phyloP scores from a whole-genome alignment of 495 filamentous ascomycete species.

The Friedmanniomyces simplex region DNA sequence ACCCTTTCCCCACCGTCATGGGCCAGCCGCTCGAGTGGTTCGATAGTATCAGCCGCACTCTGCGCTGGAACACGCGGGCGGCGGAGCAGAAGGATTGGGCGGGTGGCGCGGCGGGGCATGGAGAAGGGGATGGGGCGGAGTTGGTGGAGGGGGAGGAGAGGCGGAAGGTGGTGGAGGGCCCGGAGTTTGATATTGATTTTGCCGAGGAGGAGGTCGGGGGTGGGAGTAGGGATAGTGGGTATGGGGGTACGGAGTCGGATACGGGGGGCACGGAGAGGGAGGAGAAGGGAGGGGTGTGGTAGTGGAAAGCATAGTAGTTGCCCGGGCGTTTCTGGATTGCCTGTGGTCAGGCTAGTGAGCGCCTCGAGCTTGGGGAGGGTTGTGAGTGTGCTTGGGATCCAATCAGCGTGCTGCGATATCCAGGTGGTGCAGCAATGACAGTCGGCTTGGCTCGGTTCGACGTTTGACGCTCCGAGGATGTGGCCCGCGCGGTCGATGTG shows the following conservation, averaged over 20 bases:
- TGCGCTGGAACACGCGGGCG: conserved; percentile 85
- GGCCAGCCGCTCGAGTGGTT: conserved; percentile 76
- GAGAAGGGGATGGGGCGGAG: conserved; percentile 37
- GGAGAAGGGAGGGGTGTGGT: background rate
- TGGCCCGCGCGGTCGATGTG: too few relatives aligned
- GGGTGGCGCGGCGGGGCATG: conserved; percentile 28
- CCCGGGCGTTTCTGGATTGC: background rate
- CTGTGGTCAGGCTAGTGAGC: background rate
- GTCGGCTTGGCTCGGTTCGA: too few relatives aligned
- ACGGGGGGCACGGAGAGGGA: background rate
- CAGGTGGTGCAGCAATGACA: too few relatives aligned
- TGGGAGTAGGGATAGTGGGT: conserved; percentile 6
- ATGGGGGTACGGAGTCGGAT: conserved; percentile 6
- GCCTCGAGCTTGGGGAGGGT: too few relatives aligned
- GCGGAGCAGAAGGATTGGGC: conserved; percentile 77
- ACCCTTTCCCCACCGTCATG: conserved; percentile 90
- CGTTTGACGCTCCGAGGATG: too few relatives aligned
- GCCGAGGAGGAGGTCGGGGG: conserved; percentile 6
- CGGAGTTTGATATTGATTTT: conserved; percentile 44
- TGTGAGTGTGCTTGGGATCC: too few relatives aligned
- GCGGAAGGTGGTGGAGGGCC: background rate
- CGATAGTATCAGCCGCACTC: conserved; percentile 76
- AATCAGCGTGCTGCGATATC: too few relatives aligned
- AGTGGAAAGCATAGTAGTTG: background rate
- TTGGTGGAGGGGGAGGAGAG: conserved; percentile 43